Evolutionary conservation across 176 grass and related monocot genomes (phyloP).

Genomic region (Raddia guianensis): DNA sequence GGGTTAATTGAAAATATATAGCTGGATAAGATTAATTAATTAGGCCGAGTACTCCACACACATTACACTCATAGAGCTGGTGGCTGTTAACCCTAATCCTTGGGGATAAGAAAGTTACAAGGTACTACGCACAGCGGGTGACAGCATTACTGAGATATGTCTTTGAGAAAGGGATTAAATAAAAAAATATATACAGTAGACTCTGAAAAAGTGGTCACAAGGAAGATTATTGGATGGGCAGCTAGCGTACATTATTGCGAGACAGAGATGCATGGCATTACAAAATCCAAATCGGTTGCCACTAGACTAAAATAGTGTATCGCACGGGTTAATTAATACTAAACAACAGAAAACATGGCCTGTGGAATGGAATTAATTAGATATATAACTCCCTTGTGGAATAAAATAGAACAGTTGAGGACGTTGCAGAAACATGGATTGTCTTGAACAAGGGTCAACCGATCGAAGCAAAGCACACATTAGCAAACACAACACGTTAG

Average conservation of each 20-base stretch:
- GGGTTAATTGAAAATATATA: neutral
- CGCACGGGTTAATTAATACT: neutral
- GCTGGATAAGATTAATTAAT: slow-evolving; percentile 5
- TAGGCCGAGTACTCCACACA: neutral
- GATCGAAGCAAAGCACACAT: neutral
- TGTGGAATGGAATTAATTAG: neutral
- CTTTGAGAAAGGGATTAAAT: neutral
- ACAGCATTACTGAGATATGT: neutral
- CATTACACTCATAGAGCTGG: neutral
- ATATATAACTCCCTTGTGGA: neutral
- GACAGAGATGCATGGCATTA: neutral
- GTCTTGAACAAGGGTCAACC: neutral
- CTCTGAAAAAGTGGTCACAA: neutral
- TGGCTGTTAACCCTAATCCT: neutral
- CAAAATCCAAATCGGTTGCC: neutral
- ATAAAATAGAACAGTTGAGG: neutral
- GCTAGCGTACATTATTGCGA: neutral
- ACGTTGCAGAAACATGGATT: neutral
- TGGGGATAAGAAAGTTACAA: slow-evolving; percentile 7
- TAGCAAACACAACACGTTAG: neutral
- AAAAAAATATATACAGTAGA: neutral
- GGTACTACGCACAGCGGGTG: neutral
- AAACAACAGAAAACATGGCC: neutral
- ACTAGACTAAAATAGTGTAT: neutral
- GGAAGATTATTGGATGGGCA: neutral